These are phyloP conservation scores for Acanthamoeba triangularis DNA, from an alignment of 208 protist species.

Conservation along the genomic window DNA sequence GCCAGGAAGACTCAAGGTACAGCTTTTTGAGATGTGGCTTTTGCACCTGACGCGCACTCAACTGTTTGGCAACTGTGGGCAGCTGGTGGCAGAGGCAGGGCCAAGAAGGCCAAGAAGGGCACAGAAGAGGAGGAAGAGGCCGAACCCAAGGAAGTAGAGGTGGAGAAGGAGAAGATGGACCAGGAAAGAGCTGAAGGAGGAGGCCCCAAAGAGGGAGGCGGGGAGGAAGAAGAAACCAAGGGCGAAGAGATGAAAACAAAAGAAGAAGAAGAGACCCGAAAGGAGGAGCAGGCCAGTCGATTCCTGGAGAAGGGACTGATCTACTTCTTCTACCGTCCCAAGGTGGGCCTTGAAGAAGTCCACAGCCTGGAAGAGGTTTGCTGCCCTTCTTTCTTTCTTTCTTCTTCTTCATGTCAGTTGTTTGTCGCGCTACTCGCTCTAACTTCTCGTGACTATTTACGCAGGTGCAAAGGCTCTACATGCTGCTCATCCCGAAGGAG, in stretches of 20 bases:
- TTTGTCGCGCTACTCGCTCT: too few species aligned
- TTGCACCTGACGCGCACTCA: too few species aligned
- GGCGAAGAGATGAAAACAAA: too few species aligned
- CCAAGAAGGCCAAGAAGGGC: background rate
- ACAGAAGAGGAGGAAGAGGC: background rate
- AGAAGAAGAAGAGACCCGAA: too few species aligned
- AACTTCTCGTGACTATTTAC: too few species aligned
- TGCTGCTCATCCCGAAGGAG: constrained; percentile 16
- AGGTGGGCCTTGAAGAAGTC: constrained; percentile 2
- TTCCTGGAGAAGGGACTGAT: constrained; percentile 32
- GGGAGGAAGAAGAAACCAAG: too few species aligned
- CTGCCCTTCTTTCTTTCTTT: background rate
- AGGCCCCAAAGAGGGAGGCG: too few species aligned
- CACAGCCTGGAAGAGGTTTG: background rate
- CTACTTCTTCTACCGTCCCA: constrained; percentile 57
- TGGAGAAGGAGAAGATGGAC: background rate
- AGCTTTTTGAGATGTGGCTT: too few species aligned
- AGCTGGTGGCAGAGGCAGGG: background rate
- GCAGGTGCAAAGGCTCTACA: constrained; percentile 22
- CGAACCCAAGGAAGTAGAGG: background rate
- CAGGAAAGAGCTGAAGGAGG: background rate
- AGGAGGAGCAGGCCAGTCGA: background rate
- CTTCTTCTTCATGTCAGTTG: background rate
- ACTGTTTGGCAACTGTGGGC: too few species aligned
- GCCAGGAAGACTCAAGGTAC: too few species aligned